A percentile compares a stretch with the other conserved stretches of the same genome.
These are phyloP conservation scores for Argentina anserina DNA, from an alignment of 306 rosid genomes.

Conservation along the genomic window DNA sequence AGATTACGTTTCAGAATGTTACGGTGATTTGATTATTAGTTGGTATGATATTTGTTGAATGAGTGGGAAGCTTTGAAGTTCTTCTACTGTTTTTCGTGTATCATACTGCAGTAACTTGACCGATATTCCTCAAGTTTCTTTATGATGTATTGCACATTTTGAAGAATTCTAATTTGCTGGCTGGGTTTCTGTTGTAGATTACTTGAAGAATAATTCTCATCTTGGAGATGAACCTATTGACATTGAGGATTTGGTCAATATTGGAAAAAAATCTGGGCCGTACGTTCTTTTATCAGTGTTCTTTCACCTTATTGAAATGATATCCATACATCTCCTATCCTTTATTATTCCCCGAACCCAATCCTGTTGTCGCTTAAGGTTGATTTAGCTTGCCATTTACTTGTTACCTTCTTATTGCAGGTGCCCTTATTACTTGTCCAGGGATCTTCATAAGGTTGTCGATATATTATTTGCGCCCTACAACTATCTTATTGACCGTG, in stretches of 20 bases:
- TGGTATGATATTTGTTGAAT: slow-evolving; percentile 3
- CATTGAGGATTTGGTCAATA: slow-evolving; percentile 88
- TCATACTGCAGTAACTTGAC: slow-evolving; percentile 19
- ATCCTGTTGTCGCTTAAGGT: slow-evolving; percentile 15
- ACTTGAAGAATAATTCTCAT: slow-evolving; percentile 61
- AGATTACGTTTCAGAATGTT: background rate
- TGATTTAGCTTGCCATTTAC: slow-evolving; percentile 23
- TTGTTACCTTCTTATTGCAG: slow-evolving; percentile 38
- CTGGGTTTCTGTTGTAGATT: slow-evolving; percentile 46
- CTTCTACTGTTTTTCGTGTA: background rate
- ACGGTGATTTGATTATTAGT: background rate
- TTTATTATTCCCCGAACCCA: background rate
- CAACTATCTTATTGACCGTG: slow-evolving; percentile 87
- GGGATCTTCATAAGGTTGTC: slow-evolving; percentile 74
- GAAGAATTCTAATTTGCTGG: slow-evolving; percentile 23
- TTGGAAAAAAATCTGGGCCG: slow-evolving; percentile 80
- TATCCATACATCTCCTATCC: background rate
- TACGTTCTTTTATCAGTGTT: slow-evolving; percentile 42
- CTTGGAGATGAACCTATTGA: slow-evolving; percentile 94
- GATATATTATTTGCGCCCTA: slow-evolving; percentile 91
- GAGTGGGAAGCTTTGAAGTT: background rate
- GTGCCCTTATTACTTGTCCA: slow-evolving; percentile 89
- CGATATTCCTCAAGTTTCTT: slow-evolving; percentile 6
- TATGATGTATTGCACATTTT: slow-evolving; percentile 17
- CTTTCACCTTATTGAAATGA: slow-evolving; percentile 6